Base-by-base conservation (phyloP, 2,329 filamentous ascomycete species). In the Trichoderma sp. region DNA sequence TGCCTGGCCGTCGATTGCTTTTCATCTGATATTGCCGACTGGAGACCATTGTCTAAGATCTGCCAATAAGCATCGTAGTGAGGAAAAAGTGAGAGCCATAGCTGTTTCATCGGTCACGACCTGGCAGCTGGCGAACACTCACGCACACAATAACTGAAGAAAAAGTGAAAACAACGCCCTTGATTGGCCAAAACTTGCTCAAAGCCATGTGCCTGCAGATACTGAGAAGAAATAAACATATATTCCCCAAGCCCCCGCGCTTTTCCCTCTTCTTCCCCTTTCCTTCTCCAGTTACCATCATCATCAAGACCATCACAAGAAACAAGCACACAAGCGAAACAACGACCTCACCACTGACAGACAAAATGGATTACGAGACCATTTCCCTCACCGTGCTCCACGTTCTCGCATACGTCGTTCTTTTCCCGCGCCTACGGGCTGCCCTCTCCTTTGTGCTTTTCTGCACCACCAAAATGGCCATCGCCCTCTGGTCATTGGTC, bases 111-210 rank as follows among this genome's bases (percentile, higher is more conserved):
- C 47, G 47, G 27, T 35, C 29, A 52, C 21, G 19, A 55, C 57
- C 56, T 31, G 66, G 47, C 66, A 68, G 58, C 66, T 68, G 66
- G 66, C 58, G 37, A 59, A 24, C 66, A 63, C n/a, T 63, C 66
- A 19, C 19, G 14, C 49, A 14, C 49, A 5, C 35, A 35, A 52
- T 37, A 67, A 37, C n/a, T 24, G 35, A 19, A 7, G 14, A 29
- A 29, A 37, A 67, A 16, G n/a, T 43, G 40, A 47, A 57, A n/a
- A 21, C 27, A 43, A 66, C n/a, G 52, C 35, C 5, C 27, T 33
- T 40, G n/a, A 67, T 67, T 67, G 55, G 55, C 29, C 16, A 67
- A 21, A 59, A 52, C 49, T 21, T 59, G 21, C 29, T 16, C 10
- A 33, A 52, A n/a, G 43, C 49, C 63, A 67, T 67, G 55, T 59